Evolutionary conservation across 495 filamentous ascomycete species (phyloP), one percentile per base, ranked within the genome.

Genomic region (Zalerion maritima): DNA sequence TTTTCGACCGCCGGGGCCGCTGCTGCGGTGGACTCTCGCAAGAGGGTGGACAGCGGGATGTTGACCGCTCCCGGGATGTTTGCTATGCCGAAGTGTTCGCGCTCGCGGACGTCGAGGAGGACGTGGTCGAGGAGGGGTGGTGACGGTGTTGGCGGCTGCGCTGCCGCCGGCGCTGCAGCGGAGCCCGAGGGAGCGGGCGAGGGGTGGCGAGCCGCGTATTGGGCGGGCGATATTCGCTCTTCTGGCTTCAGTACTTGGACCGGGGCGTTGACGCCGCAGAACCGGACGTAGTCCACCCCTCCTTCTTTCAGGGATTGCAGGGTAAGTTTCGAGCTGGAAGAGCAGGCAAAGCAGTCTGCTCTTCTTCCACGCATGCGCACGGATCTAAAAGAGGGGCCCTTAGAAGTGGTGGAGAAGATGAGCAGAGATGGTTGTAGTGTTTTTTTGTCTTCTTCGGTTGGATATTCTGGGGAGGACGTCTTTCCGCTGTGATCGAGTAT

Each of bases 71-170:
- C 75, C 3, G 64, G 50, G 3, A 94, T 51, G 29, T 60, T 71
- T 29, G 76, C 83, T 15, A 94, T 76, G n/a, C 72, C 77, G 38
- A 82, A 94, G 37, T 94, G 82, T 8, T 75, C 75, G 40, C 68
- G 67, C 33, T 93, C 84, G 15, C 87, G 60, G 3, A 91, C 84
- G 47, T 97, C 87, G 10, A 94, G 50, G 4, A 92, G 52, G 0
- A 74, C 40, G 26, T 73, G 70, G 13, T 34, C 29, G n/a, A n/a
- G n/a, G n/a, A n/a, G n/a, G n/a, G n/a, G n/a, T n/a, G n/a, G n/a
- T n/a, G n/a, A n/a, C n/a, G n/a, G n/a, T n/a, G n/a, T n/a, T n/a
- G n/a, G n/a, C n/a, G n/a, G n/a, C n/a, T n/a, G n/a, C n/a, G n/a
- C n/a, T n/a, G n/a, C n/a, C n/a, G n/a, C n/a, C n/a, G n/a, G n/a